A percentile compares a stretch with the other conserved stretches of the same genome.
phyloP scores from a whole-genome alignment of 129 eudicot genomes.

The Chrysanthemum lavandulifolium region DNA sequence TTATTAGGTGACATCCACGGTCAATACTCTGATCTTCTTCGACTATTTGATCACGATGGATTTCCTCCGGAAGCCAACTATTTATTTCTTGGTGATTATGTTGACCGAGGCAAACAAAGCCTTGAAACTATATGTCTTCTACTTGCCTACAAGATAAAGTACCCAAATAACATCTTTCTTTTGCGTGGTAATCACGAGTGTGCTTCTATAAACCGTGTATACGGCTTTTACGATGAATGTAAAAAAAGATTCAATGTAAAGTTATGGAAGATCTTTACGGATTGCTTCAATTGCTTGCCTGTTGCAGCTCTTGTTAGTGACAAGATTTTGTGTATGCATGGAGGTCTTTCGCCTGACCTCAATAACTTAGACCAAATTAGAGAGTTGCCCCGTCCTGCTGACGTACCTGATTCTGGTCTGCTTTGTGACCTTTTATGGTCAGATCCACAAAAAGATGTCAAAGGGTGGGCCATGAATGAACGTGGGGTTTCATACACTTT shows the following conservation, averaged over 20 bases:
- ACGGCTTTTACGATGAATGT: constrained; percentile 49
- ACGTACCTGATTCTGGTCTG: constrained; percentile 44
- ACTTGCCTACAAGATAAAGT: constrained; percentile 48
- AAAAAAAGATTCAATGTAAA: constrained; percentile 50
- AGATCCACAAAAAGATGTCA: constrained; percentile 58
- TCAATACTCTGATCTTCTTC: constrained; percentile 62
- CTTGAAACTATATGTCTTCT: constrained; percentile 56
- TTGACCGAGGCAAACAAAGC: constrained; percentile 64
- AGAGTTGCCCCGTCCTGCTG: constrained; percentile 41
- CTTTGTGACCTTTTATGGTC: constrained; percentile 64
- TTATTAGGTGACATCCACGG: constrained; percentile 62
- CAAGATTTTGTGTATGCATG: constrained; percentile 63
- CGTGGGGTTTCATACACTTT: constrained; percentile 63
- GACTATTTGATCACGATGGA: constrained; percentile 56
- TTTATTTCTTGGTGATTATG: constrained; percentile 62
- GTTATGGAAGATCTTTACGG: constrained; percentile 46
- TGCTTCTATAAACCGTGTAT: constrained; percentile 52
- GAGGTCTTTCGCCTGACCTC: constrained; percentile 64
- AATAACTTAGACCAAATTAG: constrained; percentile 49
- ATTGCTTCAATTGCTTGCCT: constrained; percentile 57
- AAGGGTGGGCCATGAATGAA: constrained; percentile 67
- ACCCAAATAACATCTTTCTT: constrained; percentile 47
- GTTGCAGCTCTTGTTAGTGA: constrained; percentile 54
- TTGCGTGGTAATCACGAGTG: constrained; percentile 50
- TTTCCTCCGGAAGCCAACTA: constrained; percentile 53